Conservation (phyloP, 768 basidiomycete genomes). For the Trametes villosa region DNA sequence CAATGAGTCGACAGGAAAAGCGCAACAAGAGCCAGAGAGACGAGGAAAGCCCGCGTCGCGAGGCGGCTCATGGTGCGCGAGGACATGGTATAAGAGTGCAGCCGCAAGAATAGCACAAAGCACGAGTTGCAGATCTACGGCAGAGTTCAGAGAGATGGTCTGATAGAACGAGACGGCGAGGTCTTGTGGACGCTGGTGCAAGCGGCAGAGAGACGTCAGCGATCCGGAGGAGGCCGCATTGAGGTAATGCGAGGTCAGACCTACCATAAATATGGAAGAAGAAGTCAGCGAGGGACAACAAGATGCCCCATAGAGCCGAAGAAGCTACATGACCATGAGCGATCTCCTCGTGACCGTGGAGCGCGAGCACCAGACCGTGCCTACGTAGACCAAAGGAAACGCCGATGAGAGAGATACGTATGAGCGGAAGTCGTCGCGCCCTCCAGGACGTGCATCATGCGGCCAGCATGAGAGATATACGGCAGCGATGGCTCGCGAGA, state of each 20-base stretch:
- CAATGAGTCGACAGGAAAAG: background rate
- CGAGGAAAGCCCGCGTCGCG: background rate
- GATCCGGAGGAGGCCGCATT: background rate
- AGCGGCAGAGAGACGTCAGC: background rate
- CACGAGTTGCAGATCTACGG: background rate
- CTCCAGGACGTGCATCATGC: no score
- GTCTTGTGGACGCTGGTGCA: background rate
- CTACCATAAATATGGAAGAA: background rate
- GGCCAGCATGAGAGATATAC: no score
- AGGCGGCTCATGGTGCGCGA: background rate
- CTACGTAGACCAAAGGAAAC: no score
- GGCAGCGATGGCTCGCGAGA: no score
- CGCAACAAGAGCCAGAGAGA: background rate
- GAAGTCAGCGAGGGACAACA: conserved; percentile 1
- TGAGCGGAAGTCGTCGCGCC: no score
- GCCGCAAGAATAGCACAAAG: background rate
- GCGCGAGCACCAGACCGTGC: conserved; percentile 1
- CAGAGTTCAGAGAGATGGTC: background rate
- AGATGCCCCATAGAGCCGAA: background rate
- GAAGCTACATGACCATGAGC: conserved; percentile 7
- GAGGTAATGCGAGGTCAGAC: background rate
- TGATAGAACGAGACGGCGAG: conserved; percentile 1
- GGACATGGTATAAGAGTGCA: background rate
- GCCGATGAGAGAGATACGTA: no score
- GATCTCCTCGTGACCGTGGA: conserved; percentile 1